Base-by-base conservation (phyloP, 257 asterid species). In the Apocynum venetum region DNA sequence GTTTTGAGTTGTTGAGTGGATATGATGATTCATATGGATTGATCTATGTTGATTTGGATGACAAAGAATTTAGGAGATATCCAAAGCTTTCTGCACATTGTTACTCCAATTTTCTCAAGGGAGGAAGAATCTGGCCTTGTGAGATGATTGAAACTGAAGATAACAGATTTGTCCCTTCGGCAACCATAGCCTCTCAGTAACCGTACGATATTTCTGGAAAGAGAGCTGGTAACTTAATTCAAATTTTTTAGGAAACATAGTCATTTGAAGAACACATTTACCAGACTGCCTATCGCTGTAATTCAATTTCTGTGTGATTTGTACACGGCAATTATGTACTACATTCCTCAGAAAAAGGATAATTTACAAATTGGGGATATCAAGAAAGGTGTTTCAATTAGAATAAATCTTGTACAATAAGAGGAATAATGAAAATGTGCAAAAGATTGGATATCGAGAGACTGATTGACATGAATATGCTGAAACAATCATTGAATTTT, bases 1-100 rank as follows among this genome's bases (percentile, higher is more conserved):
- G 91, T 56, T 78, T 89, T n/a, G 97, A 91, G 83, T 12, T 91
- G 65, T 61, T 91, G 77, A 73, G 38, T 55, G 89, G 88, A 7
- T 89, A 79, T 76, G 43, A 14, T 9, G 6, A 55, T 4, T 75
- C 84, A 8, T 91, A 63, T 20, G 96, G 96, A 1, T 46, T 87
- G 67, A 89, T 76, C 87, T 87, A 86, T 51, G 96, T 90, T 0
- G 93, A 90, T 86, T 82, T 89, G 81, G 88, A 89, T 9, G 92
- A 87, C 80, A 67, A 85, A 55, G 75, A 89, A n/a, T 56, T 84
- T 12, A 81, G 6, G 31, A 75, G 91, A 76, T 85, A 87, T 60
- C 87, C 75, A 17, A 90, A 87, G 74, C 82, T 75, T 47, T 90
- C 96, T 57, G 89, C 89, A 4, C 71, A 57, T 12, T 90, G 91